Conservation (phyloP, 371 early-diverging fungal genomes). For the Circinella umbellata region DNA sequence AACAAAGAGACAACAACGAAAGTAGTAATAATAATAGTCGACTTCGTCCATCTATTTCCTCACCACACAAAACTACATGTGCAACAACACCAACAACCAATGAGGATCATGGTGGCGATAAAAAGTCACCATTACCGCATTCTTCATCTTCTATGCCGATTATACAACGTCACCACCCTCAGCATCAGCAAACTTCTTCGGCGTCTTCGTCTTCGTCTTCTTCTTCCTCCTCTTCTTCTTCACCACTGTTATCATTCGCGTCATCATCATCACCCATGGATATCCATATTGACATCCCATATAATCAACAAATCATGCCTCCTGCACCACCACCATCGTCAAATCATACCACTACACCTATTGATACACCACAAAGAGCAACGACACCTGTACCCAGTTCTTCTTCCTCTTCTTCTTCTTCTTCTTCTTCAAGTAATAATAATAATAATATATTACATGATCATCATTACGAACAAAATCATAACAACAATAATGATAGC, state of each 20-base stretch:
- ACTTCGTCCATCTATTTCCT: slow-evolving; percentile 6
- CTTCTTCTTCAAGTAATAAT: neutral
- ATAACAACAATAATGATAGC: neutral
- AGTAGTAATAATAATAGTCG: neutral
- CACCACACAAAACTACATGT: slow-evolving; percentile 6
- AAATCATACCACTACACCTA: neutral
- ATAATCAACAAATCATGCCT: neutral
- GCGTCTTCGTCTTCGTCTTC: neutral
- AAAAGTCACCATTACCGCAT: slow-evolving; percentile 2
- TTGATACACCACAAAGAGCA: neutral
- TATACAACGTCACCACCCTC: neutral
- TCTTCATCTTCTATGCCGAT: slow-evolving; percentile 9
- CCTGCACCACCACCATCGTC: neutral
- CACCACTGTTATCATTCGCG: slow-evolving; percentile 1
- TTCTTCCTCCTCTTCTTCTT: neutral
- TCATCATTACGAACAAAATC: neutral
- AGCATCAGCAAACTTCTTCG: neutral
- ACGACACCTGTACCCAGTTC: neutral
- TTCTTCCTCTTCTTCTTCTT: slow-evolving; percentile 1
- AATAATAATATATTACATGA: neutral
- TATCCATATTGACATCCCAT: neutral
- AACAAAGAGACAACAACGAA: neutral
- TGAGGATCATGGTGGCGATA: neutral
- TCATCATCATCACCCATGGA: slow-evolving; percentile 5
- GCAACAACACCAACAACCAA: neutral